Conservation (phyloP, 169 alveolate genomes). For the Cryptosporidium baileyi region DNA sequence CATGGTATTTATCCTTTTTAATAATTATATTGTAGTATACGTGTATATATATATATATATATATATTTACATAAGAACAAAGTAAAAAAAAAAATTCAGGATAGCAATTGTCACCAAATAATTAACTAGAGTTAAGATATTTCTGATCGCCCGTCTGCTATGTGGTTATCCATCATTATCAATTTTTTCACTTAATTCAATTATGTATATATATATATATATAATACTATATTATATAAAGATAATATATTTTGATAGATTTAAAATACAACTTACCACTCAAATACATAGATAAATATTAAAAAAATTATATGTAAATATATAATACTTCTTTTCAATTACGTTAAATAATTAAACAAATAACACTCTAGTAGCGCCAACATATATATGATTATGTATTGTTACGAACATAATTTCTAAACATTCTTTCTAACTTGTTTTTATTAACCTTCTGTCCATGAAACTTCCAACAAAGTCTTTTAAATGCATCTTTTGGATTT, state of each 20-base stretch:
- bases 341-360: too few relatives aligned
- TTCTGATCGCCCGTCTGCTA: constrained; percentile 73
- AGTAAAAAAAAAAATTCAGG: constrained; percentile 28
- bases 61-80: background rate
- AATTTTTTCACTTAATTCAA: background rate
- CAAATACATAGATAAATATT: background rate
- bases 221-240: background rate
- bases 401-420: constrained; percentile 14
- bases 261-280: background rate
- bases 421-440: constrained; percentile 43
- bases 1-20: background rate
- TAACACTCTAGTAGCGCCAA: background rate
- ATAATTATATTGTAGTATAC: background rate
- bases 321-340: too few relatives aligned
- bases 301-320: too few relatives aligned
- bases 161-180: constrained; percentile 68
- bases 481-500: constrained; percentile 39
- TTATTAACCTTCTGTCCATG: constrained; percentile 46
- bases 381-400: background rate
- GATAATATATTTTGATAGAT: too few relatives aligned
- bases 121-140: background rate
- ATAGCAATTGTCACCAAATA: constrained; percentile 59
- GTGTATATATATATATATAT: background rate
- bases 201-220: background rate
- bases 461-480: constrained; percentile 58